phyloP scores from a whole-genome alignment of 1,284 basidiomycete species.

The Apiotrichum laibachii region DNA sequence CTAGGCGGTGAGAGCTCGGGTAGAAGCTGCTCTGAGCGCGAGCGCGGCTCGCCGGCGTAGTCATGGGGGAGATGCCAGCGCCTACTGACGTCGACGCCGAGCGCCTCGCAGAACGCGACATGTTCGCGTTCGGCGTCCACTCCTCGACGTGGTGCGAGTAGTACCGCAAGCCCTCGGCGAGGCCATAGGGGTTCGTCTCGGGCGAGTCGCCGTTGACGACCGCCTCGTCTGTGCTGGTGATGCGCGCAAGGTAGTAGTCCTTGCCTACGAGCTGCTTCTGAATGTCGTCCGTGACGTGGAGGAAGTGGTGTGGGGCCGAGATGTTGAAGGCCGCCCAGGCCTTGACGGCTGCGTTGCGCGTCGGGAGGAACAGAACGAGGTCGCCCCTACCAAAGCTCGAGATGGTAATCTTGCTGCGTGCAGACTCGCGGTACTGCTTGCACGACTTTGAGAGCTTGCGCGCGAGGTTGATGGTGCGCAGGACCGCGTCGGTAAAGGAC shows the following conservation, averaged over 20 bases:
- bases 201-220: constrained; percentile 70
- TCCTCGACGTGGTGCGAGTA: constrained; percentile 91
- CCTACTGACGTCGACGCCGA: constrained; percentile 5
- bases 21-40: constrained; percentile 8
- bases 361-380: constrained; percentile 87
- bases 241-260: constrained; percentile 92
- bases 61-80: not conserved
- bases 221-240: constrained; percentile 80
- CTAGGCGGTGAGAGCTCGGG: not conserved
- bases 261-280: constrained; percentile 78
- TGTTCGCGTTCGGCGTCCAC: constrained; percentile 60
- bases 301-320: constrained; percentile 94
- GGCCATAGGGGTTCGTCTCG: constrained; percentile 53
- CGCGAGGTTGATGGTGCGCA: constrained; percentile 76
- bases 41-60: not conserved
- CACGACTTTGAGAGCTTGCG: constrained; percentile 96
- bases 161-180: constrained; percentile 87
- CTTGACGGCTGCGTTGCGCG: constrained; percentile 83
- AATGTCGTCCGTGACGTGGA: constrained; percentile 77
- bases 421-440: constrained; percentile 85
- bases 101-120: not conserved
- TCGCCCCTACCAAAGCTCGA: constrained; percentile 89
- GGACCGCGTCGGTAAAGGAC: constrained; percentile 73
- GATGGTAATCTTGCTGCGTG: constrained; percentile 90
- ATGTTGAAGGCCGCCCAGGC: constrained; percentile 98